phyloP scores from a whole-genome alignment of 202 grass and related monocot genomes.

The Carex arenaria region DNA sequence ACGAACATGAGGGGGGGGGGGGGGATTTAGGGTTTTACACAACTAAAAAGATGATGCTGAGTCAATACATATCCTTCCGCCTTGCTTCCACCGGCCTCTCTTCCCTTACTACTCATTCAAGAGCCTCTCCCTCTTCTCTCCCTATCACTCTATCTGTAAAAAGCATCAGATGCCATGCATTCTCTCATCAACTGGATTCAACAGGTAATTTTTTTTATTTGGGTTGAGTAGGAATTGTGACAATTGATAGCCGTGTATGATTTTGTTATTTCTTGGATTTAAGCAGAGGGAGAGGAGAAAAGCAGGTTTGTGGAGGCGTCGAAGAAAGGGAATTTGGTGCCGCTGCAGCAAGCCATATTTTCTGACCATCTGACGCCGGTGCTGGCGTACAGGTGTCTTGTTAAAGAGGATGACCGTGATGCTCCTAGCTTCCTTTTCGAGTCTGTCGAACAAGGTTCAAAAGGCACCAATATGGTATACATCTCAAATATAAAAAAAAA shows the following conservation, averaged over 20 bases:
- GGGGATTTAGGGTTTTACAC: too few relatives aligned
- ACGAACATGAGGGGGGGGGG: too few relatives aligned
- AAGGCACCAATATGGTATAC: conserved; percentile 77
- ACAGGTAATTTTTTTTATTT: conserved; percentile 7
- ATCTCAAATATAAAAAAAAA: not conserved
- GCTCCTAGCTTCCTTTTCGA: conserved; percentile 90
- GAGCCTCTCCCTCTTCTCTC: not conserved
- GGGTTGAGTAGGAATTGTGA: not conserved
- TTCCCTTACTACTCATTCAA: not conserved
- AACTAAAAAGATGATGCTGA: not conserved
- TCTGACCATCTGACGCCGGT: conserved; percentile 77
- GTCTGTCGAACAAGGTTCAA: conserved; percentile 67
- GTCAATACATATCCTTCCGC: conserved; percentile 9
- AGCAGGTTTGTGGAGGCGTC: conserved; percentile 42
- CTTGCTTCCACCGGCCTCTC: not conserved
- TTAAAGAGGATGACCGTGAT: conserved; percentile 78
- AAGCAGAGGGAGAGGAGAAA: conserved; percentile 51
- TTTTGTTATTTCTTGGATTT: not conserved
- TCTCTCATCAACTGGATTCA: conserved; percentile 4
- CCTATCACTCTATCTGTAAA: not conserved
- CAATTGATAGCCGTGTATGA: not conserved
- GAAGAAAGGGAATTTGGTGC: conserved; percentile 51
- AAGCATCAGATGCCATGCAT: not conserved
- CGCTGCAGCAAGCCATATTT: conserved; percentile 68
- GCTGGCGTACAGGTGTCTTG: conserved; percentile 83